Base-by-base conservation (phyloP, 139 green algal genomes). In the Micromonas pusilla region DNA sequence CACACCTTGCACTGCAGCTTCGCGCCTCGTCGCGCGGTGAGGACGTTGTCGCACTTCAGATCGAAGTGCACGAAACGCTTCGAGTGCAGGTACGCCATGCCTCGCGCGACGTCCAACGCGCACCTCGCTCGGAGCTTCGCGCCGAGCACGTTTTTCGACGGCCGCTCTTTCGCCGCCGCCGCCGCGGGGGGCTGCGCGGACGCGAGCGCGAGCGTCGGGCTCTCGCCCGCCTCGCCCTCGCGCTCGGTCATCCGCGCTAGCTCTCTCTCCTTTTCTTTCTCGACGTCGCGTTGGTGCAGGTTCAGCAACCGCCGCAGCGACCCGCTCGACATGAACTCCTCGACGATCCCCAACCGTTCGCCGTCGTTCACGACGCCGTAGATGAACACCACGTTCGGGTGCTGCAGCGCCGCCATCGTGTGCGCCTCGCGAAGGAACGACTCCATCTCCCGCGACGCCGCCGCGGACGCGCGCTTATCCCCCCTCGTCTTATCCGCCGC, bases 21-120 rank as follows among this genome's bases (percentile, higher is more conserved):
- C 25, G 23, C n/a, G 30, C 66, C 70, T 33, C 79, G 26, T 68
- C 82, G 19, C 45, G 75, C 94, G 34, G 97, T 85, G 73, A 97
- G 89, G 79, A 97, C 83, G 86, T 97, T 97, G 85, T 97, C 93
- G 6, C 89, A 89, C 86, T 96, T 92, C 37, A 97, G 90, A 80
- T 97, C 93, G 78, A 97, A 97, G 83, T 97, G 93, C 30, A 97
- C 92, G 25, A 97, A 86, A n/a, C 85, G 83, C 80, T 91, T 86
- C 39, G 88, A 85, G 83, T 97, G 92, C 28, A 97, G 88, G 88
- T 96, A 97, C 0, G 91, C 89, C 87, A 97, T 91, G 64, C 92
- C 92, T 65, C 90, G 86, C 16, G 87, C 84, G 0, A 90, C 90
- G 57, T 89, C 86, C 72, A 94, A 85, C 2, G 92, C 92, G n/a